These are phyloP conservation scores for Gaeumannomyces tritici DNA, from an alignment of 2,329 filamentous ascomycete genomes.

Conservation along the genomic window DNA sequence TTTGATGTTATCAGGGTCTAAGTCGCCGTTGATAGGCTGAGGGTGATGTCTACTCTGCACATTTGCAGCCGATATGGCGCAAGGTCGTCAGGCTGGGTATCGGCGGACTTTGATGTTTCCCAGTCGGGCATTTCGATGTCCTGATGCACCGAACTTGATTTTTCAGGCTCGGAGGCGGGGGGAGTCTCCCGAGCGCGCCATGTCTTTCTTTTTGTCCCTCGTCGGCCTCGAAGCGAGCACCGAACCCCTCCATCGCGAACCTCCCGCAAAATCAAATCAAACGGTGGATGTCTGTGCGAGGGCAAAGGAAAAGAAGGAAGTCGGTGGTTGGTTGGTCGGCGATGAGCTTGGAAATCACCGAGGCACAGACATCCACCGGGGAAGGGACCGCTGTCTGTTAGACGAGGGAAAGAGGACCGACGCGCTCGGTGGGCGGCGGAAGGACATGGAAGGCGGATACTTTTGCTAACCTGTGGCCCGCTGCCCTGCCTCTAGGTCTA, in stretches of 20 bases:
- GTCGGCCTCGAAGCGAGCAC: conserved; percentile 9
- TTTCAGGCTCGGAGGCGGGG: too few species aligned
- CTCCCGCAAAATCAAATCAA: not conserved
- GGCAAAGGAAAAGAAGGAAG: not conserved
- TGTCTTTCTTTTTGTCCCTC: not conserved
- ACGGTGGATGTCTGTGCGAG: not conserved
- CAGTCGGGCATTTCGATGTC: too few species aligned
- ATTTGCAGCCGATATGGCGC: too few species aligned
- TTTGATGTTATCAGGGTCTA: too few species aligned
- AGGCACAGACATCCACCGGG: not conserved
- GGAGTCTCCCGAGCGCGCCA: not conserved
- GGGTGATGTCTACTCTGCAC: too few species aligned
- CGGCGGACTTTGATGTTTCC: too few species aligned
- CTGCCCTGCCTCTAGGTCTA: conserved; percentile 56
- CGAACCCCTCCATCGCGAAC: not conserved
- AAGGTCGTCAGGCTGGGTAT: too few species aligned
- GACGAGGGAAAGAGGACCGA: not conserved
- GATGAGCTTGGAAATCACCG: not conserved
- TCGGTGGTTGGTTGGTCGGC: not conserved
- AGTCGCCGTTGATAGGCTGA: too few species aligned
- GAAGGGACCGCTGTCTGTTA: not conserved
- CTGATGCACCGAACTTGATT: too few species aligned
- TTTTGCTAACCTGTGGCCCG: not conserved
- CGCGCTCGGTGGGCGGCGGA: too few species aligned
- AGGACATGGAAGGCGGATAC: not conserved